Conservation (phyloP, 495 filamentous ascomycete genomes). For the Penicillium herquei region DNA sequence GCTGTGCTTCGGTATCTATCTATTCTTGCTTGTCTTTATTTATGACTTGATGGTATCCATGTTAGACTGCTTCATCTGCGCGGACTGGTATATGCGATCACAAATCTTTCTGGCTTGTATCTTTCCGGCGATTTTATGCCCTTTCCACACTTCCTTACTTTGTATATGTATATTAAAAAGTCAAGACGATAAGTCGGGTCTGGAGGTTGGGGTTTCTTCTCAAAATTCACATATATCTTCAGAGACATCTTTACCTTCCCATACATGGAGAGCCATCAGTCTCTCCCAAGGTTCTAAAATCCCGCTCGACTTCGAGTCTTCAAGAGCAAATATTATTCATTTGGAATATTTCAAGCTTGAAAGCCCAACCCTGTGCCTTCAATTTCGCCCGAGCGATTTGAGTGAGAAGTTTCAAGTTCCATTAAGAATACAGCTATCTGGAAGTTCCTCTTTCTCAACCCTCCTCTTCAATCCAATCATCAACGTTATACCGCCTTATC, state of each 20-base stretch:
- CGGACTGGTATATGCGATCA: neutral
- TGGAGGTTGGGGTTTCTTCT: no score
- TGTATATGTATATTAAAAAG: neutral
- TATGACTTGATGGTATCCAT: conserved; percentile 18
- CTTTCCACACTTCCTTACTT: neutral
- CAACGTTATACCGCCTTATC: conserved; percentile 29
- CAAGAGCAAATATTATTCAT: no score
- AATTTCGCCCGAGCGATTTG: no score
- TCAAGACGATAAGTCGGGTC: no score
- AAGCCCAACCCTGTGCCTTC: no score
- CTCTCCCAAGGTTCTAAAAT: no score
- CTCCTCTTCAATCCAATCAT: conserved; percentile 3
- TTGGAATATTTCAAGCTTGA: no score
- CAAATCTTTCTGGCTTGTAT: neutral
- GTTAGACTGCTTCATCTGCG: conserved; percentile 2
- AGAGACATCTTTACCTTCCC: no score
- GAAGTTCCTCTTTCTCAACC: neutral
- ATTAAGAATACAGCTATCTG: neutral
- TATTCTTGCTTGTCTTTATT: conserved; percentile 9
- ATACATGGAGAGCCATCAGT: no score
- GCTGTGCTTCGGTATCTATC: neutral
- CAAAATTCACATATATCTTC: no score
- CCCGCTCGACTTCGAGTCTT: no score
- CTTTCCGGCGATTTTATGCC: neutral
- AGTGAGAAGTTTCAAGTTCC: no score